These are phyloP conservation scores for Corylus avellana DNA, from an alignment of 306 rosid genomes.

Conservation along the genomic window DNA sequence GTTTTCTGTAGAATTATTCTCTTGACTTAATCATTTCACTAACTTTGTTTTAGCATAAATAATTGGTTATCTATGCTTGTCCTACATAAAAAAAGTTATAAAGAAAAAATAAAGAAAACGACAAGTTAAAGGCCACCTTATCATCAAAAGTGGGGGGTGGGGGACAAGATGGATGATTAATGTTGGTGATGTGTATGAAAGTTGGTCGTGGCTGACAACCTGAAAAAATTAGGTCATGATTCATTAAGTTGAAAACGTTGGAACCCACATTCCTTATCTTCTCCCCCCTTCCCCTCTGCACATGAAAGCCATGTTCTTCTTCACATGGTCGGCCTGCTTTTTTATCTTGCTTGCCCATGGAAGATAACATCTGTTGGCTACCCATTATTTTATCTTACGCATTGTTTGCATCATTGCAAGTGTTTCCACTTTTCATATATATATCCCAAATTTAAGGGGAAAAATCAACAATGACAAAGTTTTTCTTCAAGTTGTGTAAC, in stretches of 20 bases:
- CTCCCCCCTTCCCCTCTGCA: background rate
- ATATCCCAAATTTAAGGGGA: background rate
- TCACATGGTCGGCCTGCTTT: conserved; percentile 1
- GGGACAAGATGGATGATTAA: background rate
- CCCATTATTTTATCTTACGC: background rate
- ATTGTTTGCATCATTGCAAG: background rate
- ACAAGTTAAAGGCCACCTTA: background rate
- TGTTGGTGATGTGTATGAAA: background rate
- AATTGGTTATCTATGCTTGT: background rate
- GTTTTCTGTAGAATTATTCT: background rate
- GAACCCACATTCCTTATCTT: conserved; percentile 8
- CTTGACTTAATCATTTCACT: background rate
- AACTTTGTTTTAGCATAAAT: background rate
- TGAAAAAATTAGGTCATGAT: conserved; percentile 45
- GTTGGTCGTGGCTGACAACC: conserved; percentile 16
- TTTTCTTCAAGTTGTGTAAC: too few species aligned
- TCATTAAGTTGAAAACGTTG: conserved; percentile 5
- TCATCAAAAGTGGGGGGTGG: background rate
- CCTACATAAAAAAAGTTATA: background rate
- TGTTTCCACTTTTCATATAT: background rate
- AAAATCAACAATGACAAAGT: background rate
- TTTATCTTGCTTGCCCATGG: background rate
- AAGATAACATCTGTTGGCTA: conserved; percentile 1
- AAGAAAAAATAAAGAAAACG: background rate
- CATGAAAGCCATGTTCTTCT: conserved; percentile 7